Evolutionary conservation across 176 grass and related monocot genomes (phyloP), one percentile per base, ranked within the genome.

Genomic region (Zea mays): DNA sequence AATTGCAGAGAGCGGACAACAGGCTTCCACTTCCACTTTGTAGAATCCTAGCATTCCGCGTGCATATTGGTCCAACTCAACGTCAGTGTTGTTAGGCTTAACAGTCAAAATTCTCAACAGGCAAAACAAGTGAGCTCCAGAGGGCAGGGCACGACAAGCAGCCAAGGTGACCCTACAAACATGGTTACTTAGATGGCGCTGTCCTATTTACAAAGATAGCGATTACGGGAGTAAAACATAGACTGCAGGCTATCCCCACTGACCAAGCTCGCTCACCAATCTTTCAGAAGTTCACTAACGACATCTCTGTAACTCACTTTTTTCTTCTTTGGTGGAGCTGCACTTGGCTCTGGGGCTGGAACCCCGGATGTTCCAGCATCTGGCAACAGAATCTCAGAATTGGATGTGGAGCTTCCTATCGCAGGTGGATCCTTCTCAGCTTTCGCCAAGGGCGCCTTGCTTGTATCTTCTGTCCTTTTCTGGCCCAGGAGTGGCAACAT

Each of bases 261-360:
- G 36, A 11, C 9, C 47, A 35, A 71, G 42, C 39, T 62, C 11
- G 80, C 74, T 93, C 88, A 94, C 87, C 89, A 94, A 68, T 97
- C 91, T 62, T 97, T 92, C 44, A 97, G 76, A 74, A 97, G 89
- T 19, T 92, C 67, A 40, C 62, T 46, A 38, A 91, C 95, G 55
- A 92, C 78, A 75, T 98, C 91, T 65, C 94, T 94, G 65, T 98
- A 98, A 7, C 95, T 94, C 38, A 98, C 91, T 10, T 98, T 98
- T 83, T 88, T 98, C 89, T 92, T 94, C 71, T 86, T 84, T 17
- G 80, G 45, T 65, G 55, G 74, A 51, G 34, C 74, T 36, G 42
- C 60, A 39, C 75, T 81, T 11, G 48, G 39, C 14, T 79, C 85
- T 19, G 80, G 27, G 6, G 69, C 69, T 50, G 62, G 66, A 70